These are phyloP conservation scores for Xylaria scruposa DNA, from an alignment of 495 filamentous ascomycete species.

Conservation along the genomic window DNA sequence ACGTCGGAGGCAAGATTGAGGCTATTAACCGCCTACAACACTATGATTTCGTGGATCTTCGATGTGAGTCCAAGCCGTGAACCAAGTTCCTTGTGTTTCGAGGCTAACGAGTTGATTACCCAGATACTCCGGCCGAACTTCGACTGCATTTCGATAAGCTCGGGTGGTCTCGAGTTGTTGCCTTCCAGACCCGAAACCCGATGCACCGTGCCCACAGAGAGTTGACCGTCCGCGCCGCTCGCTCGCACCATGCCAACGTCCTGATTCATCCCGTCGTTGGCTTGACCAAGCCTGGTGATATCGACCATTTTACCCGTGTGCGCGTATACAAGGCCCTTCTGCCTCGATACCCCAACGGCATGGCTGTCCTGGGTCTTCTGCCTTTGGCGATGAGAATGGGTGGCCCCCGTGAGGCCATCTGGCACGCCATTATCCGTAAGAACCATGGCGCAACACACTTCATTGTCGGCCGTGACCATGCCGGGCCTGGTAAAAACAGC, in stretches of 20 bases:
- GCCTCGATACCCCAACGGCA: conserved; percentile 97
- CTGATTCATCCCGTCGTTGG: conserved; percentile 99
- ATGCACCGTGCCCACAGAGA: conserved; percentile 99
- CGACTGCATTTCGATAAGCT: conserved; percentile 98
- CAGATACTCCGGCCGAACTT: conserved; percentile 93
- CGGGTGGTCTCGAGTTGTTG: conserved; percentile 94
- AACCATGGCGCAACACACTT: conserved; percentile 99
- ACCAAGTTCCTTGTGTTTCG: neutral
- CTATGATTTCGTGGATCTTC: conserved; percentile 97
- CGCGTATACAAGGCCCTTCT: conserved; percentile 97
- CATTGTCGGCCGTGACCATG: conserved; percentile 98
- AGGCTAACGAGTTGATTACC: conserved; percentile 25
- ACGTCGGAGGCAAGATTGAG: conserved; percentile 93
- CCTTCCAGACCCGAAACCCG: conserved; percentile 98
- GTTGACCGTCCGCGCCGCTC: conserved; percentile 94
- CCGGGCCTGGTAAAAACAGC: conserved; percentile 95
- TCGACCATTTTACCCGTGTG: conserved; percentile 99
- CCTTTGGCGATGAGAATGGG: conserved; percentile 99
- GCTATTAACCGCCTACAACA: conserved; percentile 94
- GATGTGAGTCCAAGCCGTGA: conserved; percentile 68
- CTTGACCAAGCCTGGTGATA: conserved; percentile 97
- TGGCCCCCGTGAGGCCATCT: conserved; percentile 96
- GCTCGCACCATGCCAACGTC: conserved; percentile 93
- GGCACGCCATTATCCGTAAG: conserved; percentile 99
- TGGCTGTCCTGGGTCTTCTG: conserved; percentile 96